Percentiles rank a stretch among this genome's conserved stretches.
These are phyloP conservation scores for Ceriops tagal DNA, from an alignment of 345 rosid species.

Conservation along the genomic window DNA sequence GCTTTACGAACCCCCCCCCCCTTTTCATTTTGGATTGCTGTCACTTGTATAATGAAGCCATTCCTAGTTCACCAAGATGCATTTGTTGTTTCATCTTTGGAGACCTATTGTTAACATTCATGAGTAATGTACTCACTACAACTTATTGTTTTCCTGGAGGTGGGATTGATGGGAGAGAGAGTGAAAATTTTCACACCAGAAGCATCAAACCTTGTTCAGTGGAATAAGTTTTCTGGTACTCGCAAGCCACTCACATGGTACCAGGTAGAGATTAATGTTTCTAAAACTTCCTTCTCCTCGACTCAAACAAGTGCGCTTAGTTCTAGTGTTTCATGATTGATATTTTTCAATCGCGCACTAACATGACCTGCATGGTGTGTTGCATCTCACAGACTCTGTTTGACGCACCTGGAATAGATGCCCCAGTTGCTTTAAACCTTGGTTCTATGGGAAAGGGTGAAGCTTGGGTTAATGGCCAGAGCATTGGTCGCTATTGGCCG, in stretches of 20 bases:
- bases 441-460: conserved; percentile 86
- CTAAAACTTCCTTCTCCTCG: too few relatives aligned
- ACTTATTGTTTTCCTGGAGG: conserved; percentile 32
- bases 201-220: conserved; percentile 45
- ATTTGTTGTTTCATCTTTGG: too few relatives aligned
- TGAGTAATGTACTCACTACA: not conserved
- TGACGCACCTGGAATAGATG: conserved; percentile 55
- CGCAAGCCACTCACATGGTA: conserved; percentile 65
- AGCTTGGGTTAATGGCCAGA: conserved; percentile 80
- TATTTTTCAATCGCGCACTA: not conserved
- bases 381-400: conserved; percentile 44
- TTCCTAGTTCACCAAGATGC: too few relatives aligned
- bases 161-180: conserved; percentile 67
- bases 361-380: not conserved
- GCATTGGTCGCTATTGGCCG: conserved; percentile 81
- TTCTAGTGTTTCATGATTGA: too few relatives aligned
- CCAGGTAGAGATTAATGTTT: conserved; percentile 45
- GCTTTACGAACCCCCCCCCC: too few relatives aligned
- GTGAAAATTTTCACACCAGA: conserved; percentile 38
- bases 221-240: conserved; percentile 42
- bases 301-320: not conserved
- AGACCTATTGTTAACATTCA: not conserved
- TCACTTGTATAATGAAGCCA: too few relatives aligned
- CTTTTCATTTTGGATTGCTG: too few relatives aligned
- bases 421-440: conserved; percentile 64